phyloP scores from a whole-genome alignment of 2,329 filamentous ascomycete genomes.

The Epichloe uncinata region DNA sequence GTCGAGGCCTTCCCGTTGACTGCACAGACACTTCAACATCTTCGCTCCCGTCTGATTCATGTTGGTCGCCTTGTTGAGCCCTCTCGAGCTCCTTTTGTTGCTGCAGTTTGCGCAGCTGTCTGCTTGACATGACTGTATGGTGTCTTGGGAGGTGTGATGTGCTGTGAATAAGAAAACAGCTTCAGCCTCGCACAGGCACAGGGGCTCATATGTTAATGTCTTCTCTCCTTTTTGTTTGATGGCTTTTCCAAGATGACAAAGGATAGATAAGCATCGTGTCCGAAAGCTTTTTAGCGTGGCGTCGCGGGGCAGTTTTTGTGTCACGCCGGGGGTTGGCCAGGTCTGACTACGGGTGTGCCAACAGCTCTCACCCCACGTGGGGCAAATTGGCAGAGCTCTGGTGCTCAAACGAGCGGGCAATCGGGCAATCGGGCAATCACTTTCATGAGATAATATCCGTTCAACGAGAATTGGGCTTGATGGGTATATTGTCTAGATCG shows the following conservation, averaged over 20 bases:
- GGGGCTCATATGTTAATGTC: background rate
- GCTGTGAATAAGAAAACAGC: too few relatives aligned
- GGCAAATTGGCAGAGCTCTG: too few relatives aligned
- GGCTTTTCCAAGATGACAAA: too few relatives aligned
- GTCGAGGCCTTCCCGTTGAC: slow-evolving; percentile 23
- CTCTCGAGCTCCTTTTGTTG: slow-evolving; percentile 33
- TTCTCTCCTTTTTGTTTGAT: background rate
- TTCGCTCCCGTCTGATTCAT: slow-evolving; percentile 17
- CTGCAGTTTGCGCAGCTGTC: slow-evolving; percentile 38
- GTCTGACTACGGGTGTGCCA: too few relatives aligned
- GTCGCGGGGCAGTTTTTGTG: slow-evolving; percentile 1
- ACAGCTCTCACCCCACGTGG: too few relatives aligned
- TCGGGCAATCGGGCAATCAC: background rate
- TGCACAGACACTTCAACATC: slow-evolving; percentile 18
- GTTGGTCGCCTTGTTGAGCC: slow-evolving; percentile 6
- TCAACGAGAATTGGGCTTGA: background rate
- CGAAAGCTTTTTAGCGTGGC: background rate
- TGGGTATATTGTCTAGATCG: background rate
- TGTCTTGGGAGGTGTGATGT: background rate
- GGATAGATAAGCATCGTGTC: background rate
- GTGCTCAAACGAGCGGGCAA: background rate
- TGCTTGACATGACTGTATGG: slow-evolving; percentile 29
- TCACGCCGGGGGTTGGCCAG: slow-evolving; percentile 2
- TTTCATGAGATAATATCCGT: background rate
- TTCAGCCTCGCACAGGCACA: background rate